phyloP scores from a whole-genome alignment of 805 yeast species.

The Ogataea saltuana region DNA sequence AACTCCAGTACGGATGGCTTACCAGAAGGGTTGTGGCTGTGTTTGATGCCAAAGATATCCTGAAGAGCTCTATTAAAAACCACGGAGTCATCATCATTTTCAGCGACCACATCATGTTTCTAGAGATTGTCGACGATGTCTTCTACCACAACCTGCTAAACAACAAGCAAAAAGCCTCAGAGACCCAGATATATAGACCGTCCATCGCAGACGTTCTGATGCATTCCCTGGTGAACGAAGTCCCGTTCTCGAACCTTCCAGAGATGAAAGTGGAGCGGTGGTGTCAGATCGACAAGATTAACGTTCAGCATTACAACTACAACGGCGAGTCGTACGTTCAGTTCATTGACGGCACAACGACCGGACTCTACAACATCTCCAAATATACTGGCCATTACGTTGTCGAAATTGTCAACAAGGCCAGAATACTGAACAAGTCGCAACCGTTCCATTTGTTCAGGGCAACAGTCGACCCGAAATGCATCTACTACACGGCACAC shows the following conservation, averaged over 20 bases:
- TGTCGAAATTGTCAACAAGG: constrained; percentile 61
- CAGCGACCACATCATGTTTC: constrained; percentile 73
- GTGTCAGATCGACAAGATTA: constrained; percentile 59
- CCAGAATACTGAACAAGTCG: constrained; percentile 70
- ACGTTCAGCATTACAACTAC: constrained; percentile 46
- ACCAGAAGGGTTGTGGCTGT: constrained; percentile 83
- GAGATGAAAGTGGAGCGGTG: constrained; percentile 66
- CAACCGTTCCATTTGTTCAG: constrained; percentile 87
- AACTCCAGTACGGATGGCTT: constrained; percentile 86
- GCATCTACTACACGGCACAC: constrained; percentile 70
- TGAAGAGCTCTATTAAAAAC: constrained; percentile 32
- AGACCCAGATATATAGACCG: constrained; percentile 43
- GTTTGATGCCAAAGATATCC: constrained; percentile 40
- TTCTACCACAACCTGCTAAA: constrained; percentile 33
- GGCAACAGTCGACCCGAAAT: constrained; percentile 29
- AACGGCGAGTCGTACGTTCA: constrained; percentile 30
- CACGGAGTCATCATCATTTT: constrained; percentile 70
- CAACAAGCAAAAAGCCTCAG: constrained; percentile 7
- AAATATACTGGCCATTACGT: constrained; percentile 40
- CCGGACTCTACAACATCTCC: constrained; percentile 28
- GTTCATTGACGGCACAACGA: constrained; percentile 28
- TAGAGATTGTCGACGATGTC: constrained; percentile 51
- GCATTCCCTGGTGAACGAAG: constrained; percentile 88
- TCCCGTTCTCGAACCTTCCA: constrained; percentile 70
- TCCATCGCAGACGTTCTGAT: constrained; percentile 76